Percentiles rank a stretch among this genome's conserved stretches.
These are phyloP conservation scores for Paraconiothyrium brasiliense DNA, from an alignment of 2,329 filamentous ascomycete species.

Conservation along the genomic window DNA sequence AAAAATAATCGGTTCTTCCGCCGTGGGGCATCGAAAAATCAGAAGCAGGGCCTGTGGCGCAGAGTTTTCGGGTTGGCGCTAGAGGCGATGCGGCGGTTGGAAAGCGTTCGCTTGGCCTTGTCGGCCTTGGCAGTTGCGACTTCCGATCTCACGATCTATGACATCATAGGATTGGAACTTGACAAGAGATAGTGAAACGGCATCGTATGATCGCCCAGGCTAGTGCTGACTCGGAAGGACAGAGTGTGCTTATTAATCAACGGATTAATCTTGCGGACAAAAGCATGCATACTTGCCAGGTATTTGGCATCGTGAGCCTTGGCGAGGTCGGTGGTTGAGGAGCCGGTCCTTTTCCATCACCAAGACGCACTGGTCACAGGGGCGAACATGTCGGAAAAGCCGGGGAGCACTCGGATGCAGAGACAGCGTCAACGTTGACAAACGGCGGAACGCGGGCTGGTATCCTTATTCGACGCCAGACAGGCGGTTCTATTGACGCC, in stretches of 20 bases:
- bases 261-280: not conserved
- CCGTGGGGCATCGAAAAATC: not conserved
- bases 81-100: not conserved
- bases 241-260: not conserved
- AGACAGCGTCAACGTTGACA: not conserved
- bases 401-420: not conserved
- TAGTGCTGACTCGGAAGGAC: not conserved
- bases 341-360: not conserved
- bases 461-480: slow-evolving; percentile 3
- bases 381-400: not conserved
- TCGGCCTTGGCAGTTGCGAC: not conserved
- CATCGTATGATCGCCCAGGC: not conserved
- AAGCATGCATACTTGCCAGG: not conserved
- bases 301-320: slow-evolving; percentile 1
- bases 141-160: slow-evolving; percentile 12
- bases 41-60: slow-evolving; percentile 1
- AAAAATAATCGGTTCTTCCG: not conserved
- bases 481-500: slow-evolving; percentile 3
- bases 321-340: not conserved
- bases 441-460: not conserved
- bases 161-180: slow-evolving; percentile 2
- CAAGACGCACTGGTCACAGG: not conserved
- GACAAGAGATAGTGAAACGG: not conserved
- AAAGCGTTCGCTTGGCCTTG: not conserved
- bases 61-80: not conserved